Evolutionary conservation across 768 basidiomycete species (phyloP), one percentile per base, ranked within the genome.

Genomic region (Russula sp.): DNA sequence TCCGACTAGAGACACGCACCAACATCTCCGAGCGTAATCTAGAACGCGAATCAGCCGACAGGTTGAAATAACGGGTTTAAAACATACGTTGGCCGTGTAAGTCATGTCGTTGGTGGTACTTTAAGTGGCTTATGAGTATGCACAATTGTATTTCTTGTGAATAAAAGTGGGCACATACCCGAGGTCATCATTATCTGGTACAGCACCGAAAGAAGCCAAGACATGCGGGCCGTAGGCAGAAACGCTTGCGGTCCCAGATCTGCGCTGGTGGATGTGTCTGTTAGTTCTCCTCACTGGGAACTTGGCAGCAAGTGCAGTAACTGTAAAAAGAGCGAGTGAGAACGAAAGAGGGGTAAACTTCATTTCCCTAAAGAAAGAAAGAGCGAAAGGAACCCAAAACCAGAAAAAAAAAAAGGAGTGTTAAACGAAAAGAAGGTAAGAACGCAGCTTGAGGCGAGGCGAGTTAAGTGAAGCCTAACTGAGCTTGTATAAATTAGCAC

Each of bases 61-160:
- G 18, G 32, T 65, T 11, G 49, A 31, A 63, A 16, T 9, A 32
- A 14, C 13, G 35, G 37, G 40, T 44, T 16, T 14, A 16, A n/a
- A 8, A 76, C 87, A 74, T 68, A 89, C 89, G 70, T 92, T 85
- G 59, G 85, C 81, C 61, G 91, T 80, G 68, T 94, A 94, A 62
- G 93, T 79, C 73, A 93, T 71, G 75, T 93, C 91, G 64, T 85
- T 82, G 32, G 85, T 81, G 66, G 87, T 83, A 69, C 89, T 92
- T 62, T 31, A 62, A 60, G 56, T 1, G 42, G 40, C 49, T 9
- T 40, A 11, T 39, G 55, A 50, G 27, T 39, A 45, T 16, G 13
- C 20, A 9, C 42, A 44, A 16, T n/a, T n/a, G 10, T 20, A 10
- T 49, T 49, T 31, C 4, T 14, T 39, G 11, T 20, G 35, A 11